Evolutionary conservation across 192 early-diverging fungal genomes (phyloP), one percentile per base, ranked within the genome.

Genomic region (Thoreauomyces humboldtii): DNA sequence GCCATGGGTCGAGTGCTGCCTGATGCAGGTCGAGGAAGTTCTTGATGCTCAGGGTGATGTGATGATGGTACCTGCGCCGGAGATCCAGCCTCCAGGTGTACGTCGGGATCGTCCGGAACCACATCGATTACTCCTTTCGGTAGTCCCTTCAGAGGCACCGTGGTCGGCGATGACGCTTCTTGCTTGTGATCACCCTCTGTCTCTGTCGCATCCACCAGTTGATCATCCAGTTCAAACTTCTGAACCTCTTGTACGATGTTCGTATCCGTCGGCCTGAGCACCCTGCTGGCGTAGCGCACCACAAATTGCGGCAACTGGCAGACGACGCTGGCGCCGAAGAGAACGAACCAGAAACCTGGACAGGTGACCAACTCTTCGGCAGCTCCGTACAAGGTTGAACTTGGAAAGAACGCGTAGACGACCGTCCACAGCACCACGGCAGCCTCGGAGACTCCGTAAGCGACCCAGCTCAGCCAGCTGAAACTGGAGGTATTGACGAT

Each of bases 181-280:
- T n/a, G n/a, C n/a, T n/a, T n/a, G n/a, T n/a, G n/a, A n/a, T n/a
- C n/a, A n/a, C n/a, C n/a, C n/a, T n/a, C n/a, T n/a, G n/a, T n/a
- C n/a, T n/a, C n/a, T n/a, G n/a, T n/a, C n/a, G 7, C 61, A n/a
- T 7, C 65, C 15, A 25, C 42, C 21, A 15, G 51, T 37, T 45
- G 4, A 42, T 46, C 44, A 27, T 46, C 59, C 59, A 60, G 22
- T 19, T 43, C 44, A 25, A 46, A 45, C 21, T 63, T 27, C 21
- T 61, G 50, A 19, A 58, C 35, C 77, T 94, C 94, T 43, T 91
- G 91, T 47, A 96, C 82, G 36, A 96, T 83, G 28, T 93, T 87
- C 6, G 86, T 85, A 71, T 96, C 91, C 41, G 80, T 90, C 0
- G 94, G 94, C 32, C 75, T 75, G 65, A 89, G 83, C 33, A 85